Conservation (phyloP, 352 stramenopile genomes). For the Globisporangium radiosum region DNA sequence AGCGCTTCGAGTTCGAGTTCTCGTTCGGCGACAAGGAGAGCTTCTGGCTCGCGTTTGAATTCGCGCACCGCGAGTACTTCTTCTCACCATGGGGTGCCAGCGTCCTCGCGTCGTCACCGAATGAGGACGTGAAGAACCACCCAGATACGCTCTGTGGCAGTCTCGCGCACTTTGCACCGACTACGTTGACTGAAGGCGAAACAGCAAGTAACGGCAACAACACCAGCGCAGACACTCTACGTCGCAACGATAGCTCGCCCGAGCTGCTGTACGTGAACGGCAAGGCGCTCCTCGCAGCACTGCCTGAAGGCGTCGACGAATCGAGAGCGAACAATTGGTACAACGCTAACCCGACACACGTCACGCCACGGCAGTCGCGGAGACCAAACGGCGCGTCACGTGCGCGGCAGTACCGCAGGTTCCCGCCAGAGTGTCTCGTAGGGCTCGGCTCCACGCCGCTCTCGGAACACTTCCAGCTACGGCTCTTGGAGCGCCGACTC, state of each 20-base stretch:
- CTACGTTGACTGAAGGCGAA: too few relatives aligned
- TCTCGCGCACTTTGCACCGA: conserved; percentile 35
- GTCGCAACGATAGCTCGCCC: conserved; percentile 4
- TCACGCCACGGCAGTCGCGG: conserved; percentile 6
- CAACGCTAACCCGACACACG: conserved; percentile 14
- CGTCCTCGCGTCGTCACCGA: conserved; percentile 27
- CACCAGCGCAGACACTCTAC: too few relatives aligned
- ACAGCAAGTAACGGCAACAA: too few relatives aligned
- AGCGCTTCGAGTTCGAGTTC: conserved; percentile 26
- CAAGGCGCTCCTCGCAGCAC: conserved; percentile 39
- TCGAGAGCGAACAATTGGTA: conserved; percentile 13
- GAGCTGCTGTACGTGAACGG: conserved; percentile 42
- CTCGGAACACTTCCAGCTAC: conserved; percentile 20
- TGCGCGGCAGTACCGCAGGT: conserved; percentile 5
- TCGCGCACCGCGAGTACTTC: conserved; percentile 38
- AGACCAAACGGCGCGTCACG: not conserved
- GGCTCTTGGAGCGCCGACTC: conserved; percentile 30
- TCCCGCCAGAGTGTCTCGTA: conserved; percentile 37
- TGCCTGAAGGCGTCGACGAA: conserved; percentile 21
- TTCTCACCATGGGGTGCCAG: conserved; percentile 44
- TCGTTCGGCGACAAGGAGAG: conserved; percentile 44
- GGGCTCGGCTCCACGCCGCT: conserved; percentile 37
- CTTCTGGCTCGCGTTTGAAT: conserved; percentile 47
- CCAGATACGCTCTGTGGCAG: conserved; percentile 32
- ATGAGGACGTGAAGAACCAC: conserved; percentile 29